Evolutionary conservation across 768 basidiomycete genomes (phyloP).

Genomic region (Mrakia hoshinonis): DNA sequence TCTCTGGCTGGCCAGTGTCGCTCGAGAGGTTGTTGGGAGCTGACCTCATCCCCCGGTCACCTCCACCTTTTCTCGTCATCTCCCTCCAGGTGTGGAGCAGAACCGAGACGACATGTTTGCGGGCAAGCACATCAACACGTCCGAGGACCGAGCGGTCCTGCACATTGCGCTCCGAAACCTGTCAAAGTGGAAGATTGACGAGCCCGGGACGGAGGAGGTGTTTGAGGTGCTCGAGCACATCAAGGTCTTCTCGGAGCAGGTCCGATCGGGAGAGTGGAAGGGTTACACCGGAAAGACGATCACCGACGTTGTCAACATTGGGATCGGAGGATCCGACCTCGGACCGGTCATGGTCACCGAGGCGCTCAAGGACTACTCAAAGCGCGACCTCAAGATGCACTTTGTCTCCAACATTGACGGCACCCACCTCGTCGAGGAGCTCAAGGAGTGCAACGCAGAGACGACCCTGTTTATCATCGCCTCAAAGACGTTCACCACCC

Average conservation of each 20-base stretch:
- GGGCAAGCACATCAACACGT: conserved; percentile 96
- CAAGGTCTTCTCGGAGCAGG: conserved; percentile 72
- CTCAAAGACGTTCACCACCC: conserved; percentile 98
- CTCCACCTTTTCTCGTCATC: neutral
- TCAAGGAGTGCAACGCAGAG: conserved; percentile 73
- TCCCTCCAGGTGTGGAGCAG: conserved; percentile 55
- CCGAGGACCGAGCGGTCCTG: conserved; percentile 91
- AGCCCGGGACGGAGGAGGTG: conserved; percentile 76
- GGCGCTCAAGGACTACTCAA: conserved; percentile 84
- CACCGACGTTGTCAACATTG: conserved; percentile 93
- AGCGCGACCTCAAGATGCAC: conserved; percentile 73
- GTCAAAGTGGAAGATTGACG: conserved; percentile 66
- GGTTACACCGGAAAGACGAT: conserved; percentile 96
- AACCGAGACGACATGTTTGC: conserved; percentile 87
- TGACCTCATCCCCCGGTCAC: neutral
- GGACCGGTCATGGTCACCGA: conserved; percentile 99
- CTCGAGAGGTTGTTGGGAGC: neutral
- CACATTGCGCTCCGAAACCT: conserved; percentile 77
- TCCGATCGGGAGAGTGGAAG: conserved; percentile 83
- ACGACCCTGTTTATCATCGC: conserved; percentile 95
- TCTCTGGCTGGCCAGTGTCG: no score
- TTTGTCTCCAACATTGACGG: conserved; percentile 99
- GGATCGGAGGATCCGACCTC: conserved; percentile 95
- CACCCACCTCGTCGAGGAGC: conserved; percentile 85
- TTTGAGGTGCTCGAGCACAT: conserved; percentile 77